Conservation (phyloP, 2,329 filamentous ascomycete genomes). For the Colletotrichum sp. region DNA sequence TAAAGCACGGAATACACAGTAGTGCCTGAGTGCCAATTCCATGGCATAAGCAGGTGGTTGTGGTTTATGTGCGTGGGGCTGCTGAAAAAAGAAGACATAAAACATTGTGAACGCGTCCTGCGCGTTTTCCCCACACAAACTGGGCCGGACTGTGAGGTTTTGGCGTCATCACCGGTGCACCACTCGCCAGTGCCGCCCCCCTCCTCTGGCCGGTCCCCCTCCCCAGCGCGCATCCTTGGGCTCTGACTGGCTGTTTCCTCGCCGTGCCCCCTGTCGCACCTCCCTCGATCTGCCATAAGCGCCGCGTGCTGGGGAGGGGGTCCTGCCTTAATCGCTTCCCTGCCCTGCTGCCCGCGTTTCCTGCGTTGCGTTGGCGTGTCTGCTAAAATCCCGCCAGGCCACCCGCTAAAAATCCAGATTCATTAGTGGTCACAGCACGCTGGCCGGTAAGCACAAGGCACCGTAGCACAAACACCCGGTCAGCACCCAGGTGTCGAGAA, state of each 20-base stretch:
- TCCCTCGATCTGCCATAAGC: conserved; percentile 19
- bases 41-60: background rate
- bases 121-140: conserved; percentile 10
- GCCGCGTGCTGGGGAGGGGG: conserved; percentile 5
- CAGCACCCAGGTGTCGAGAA: background rate
- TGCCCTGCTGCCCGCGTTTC: background rate
- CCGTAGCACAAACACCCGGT: background rate
- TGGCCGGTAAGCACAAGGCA: background rate
- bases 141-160: conserved; percentile 6
- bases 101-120: background rate
- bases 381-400: background rate
- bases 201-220: background rate
- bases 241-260: background rate
- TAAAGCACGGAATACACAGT: background rate
- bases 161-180: conserved; percentile 8
- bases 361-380: conserved; percentile 6
- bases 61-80: background rate
- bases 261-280: conserved; percentile 11
- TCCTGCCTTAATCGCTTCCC: conserved; percentile 5
- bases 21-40: background rate
- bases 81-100: background rate
- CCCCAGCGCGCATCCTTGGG: background rate
- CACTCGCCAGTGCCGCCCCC: background rate
- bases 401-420: background rate
- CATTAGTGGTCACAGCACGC: background rate